Percentiles rank a stretch among this genome's conserved stretches.
Evolutionary conservation across 1,284 basidiomycete genomes (phyloP).

Genomic region (Porodaedalea pini): DNA sequence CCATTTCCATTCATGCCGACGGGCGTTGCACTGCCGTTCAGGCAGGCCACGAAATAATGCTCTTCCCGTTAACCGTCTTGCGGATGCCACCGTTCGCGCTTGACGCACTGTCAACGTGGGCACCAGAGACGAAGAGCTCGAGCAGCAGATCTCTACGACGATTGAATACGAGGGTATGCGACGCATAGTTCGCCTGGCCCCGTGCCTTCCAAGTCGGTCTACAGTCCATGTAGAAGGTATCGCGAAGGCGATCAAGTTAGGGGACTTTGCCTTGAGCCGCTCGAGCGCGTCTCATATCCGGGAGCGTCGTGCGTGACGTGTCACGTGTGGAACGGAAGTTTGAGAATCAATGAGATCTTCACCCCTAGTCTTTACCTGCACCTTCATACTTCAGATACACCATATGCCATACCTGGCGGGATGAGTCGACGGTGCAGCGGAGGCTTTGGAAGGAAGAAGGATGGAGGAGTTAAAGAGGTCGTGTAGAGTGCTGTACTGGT

Average conservation of each 20-base stretch:
- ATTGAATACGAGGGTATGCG: conserved; percentile 33
- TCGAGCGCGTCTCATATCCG: conserved; percentile 19
- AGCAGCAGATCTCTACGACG: conserved; percentile 32
- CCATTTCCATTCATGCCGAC: conserved; percentile 9
- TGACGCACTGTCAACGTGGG: background rate
- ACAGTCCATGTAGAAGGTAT: conserved; percentile 28
- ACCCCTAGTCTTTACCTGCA: no score
- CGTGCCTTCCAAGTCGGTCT: conserved; percentile 29
- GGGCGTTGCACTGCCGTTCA: background rate
- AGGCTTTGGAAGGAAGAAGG: no score
- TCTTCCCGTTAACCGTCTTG: background rate
- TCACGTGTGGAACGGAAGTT: conserved; percentile 1
- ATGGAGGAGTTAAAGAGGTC: no score
- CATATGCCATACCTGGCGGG: no score
- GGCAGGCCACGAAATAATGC: background rate
- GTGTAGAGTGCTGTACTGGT: no score
- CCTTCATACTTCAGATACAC: no score
- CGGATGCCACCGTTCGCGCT: background rate
- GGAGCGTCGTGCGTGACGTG: conserved; percentile 12
- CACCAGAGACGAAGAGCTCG: conserved; percentile 25
- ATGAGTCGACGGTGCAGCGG: no score
- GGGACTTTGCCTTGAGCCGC: conserved; percentile 25
- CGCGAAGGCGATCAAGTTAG: conserved; percentile 26
- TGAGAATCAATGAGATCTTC: no score
- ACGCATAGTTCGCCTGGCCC: conserved; percentile 32